These are phyloP conservation scores for Solanum bulbocastanum DNA, from an alignment of 257 asterid species.

Conservation along the genomic window DNA sequence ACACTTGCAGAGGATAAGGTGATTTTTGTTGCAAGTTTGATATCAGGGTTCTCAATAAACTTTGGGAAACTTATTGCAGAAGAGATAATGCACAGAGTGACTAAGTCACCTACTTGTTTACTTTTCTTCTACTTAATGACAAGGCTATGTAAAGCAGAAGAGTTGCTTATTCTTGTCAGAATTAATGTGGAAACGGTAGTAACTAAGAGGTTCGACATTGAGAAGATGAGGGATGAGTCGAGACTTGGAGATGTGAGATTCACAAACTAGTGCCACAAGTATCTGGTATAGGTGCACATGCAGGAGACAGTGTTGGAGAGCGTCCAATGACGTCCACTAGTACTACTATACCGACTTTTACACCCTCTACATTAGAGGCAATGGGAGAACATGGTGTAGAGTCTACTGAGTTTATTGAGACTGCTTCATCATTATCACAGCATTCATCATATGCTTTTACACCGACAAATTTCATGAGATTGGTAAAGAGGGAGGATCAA, in stretches of 20 bases:
- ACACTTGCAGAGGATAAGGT: not conserved
- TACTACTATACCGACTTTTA: not conserved
- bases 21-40: not conserved
- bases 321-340: not conserved
- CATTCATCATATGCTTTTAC: not conserved
- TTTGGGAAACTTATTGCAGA: not conserved
- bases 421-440: not conserved
- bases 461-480: too few species aligned
- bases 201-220: not conserved
- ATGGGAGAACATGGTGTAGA: not conserved
- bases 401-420: not conserved
- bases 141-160: not conserved
- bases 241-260: not conserved
- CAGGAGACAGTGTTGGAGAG: not conserved
- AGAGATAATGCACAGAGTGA: not conserved
- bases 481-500: not conserved
- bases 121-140: not conserved
- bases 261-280: not conserved
- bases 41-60: not conserved
- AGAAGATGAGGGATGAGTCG: not conserved
- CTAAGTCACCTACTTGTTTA: not conserved
- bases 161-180: not conserved
- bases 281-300: not conserved
- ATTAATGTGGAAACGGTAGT: not conserved
- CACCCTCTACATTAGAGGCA: not conserved